Base-by-base conservation (phyloP, 352 stramenopile genomes). In the Pythium volutum region DNA sequence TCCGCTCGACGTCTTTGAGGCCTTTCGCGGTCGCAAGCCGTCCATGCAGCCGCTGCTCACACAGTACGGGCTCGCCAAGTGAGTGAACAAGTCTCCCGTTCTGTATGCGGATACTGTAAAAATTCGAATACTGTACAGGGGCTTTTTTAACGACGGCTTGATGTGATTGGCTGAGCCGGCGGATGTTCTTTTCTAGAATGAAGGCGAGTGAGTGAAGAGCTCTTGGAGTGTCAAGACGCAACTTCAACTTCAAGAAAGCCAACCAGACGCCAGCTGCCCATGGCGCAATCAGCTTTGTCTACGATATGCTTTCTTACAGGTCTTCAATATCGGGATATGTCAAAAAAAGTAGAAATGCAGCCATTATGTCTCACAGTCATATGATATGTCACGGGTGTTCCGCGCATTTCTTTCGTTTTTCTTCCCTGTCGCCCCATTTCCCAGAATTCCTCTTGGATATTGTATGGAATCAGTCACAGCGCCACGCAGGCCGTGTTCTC, bases 21-120 rank as follows among this genome's bases (percentile, higher is more conserved):
- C 70, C 47, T 99, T 99, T 77, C 90, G 97, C 54, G 97, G 97
- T 7, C 88, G 96, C 46, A 91, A 97, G 57, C 95, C 96, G 20
- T 97, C 77, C 23, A 89, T 97, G 25, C 88, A 97, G 54, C 95
- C 97, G 25, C 71, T 99, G 29, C 78, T 99, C 34, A 82, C 89
- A 26, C 97, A 99, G 71, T 98, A 97, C 61, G 97, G 96, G 12
- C 55, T 69, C 25, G 54, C 62, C 39, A 69, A 63, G 54, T 64
- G 41, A 42, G 2, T 4, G 41, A 29, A 25, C 7, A 1, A 55
- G 14, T 27, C 5, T 50, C 3, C 36, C 1, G 36, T 43, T n/a
- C n/a, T n/a, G n/a, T n/a, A n/a, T n/a, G n/a, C n/a, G n/a, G n/a
- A n/a, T n/a, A n/a, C n/a, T n/a, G n/a, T n/a, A n/a, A 43, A 43